These are phyloP conservation scores for Solanum chacoense DNA, from an alignment of 305 asterid genomes.

Conservation along the genomic window DNA sequence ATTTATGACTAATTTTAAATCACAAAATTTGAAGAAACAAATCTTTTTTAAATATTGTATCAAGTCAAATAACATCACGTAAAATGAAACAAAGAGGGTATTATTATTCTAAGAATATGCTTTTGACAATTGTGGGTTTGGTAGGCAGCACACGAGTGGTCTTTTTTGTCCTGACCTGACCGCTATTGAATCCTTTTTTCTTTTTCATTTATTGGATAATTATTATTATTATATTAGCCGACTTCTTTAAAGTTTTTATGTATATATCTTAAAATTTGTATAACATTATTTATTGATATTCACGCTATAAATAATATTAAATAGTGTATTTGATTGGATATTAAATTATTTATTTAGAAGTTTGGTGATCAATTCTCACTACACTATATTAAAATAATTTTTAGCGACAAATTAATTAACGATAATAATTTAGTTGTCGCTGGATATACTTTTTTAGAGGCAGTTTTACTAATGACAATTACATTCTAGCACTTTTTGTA, in stretches of 20 bases:
- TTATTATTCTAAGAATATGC: neutral
- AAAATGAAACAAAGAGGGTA: neutral
- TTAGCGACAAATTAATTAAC: neutral
- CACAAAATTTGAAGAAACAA: neutral
- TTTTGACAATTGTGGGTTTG: neutral
- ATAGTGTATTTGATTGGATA: no score
- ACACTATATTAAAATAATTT: no score
- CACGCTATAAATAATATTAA: neutral
- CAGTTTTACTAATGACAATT: no score
- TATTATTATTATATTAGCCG: neutral
- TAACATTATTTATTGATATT: neutral
- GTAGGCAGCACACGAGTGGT: neutral
- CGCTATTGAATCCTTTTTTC: neutral
- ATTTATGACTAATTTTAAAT: neutral
- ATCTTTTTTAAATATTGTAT: neutral
- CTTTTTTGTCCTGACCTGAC: neutral
- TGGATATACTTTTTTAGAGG: neutral
- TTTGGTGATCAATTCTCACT: neutral
- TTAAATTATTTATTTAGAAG: neutral
- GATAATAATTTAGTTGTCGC: accelerated
- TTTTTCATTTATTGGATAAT: neutral
- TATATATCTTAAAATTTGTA: neutral
- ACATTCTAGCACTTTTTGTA: accelerated
- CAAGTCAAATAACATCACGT: accelerated
- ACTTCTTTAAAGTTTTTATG: neutral